Base-by-base conservation (phyloP, 331 rosid genomes). In the Rhamnella rubrinervis region DNA sequence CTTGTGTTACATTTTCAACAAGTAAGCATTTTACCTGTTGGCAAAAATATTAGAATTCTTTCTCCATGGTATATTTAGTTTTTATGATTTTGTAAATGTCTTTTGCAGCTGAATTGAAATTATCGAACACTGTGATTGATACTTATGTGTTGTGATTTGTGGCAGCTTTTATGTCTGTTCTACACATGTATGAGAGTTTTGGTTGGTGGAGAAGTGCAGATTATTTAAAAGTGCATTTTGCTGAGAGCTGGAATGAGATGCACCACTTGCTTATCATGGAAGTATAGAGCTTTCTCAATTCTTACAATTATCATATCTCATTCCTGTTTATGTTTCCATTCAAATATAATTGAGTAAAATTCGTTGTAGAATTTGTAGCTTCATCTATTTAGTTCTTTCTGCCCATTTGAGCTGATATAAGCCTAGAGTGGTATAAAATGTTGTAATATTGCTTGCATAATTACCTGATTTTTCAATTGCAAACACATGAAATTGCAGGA, bases 171-270 rank as follows among this genome's bases (percentile, higher is more conserved):
- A 83, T 95, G 72, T 95, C 99, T 37, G 91, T 95, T 77, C 91
- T 95, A 28, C 99, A 95, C 81, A 38, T 95, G 96, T 95, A 95
- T 12, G 99, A 95, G 83, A 95, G 87, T 77, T 89, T 91, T 77
- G 99, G 99, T 68, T 95, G 97, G 97, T 95, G 99, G 99, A 86
- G 97, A 72, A 88, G 89, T 68, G 92, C 96, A 2, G 99, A 91
- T 75, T 95, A 95, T 84, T 73, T 95, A 80, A 91, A 95, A 87
- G 99, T 95, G 71, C 99, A 95, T 81, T 95, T 95, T 78, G 99
- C 97, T 37, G 99, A 95, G 84, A 95, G 99, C 88, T 91, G 96
- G 99, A 91, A 95, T 81, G 97, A 91, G 86, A 87, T 91, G 99
- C 97, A 95, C 77, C 97, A 95, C 84, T 89, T 95, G 85, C 95